phyloP scores from a whole-genome alignment of 129 eudicot species.

The Flaveria robusta region DNA sequence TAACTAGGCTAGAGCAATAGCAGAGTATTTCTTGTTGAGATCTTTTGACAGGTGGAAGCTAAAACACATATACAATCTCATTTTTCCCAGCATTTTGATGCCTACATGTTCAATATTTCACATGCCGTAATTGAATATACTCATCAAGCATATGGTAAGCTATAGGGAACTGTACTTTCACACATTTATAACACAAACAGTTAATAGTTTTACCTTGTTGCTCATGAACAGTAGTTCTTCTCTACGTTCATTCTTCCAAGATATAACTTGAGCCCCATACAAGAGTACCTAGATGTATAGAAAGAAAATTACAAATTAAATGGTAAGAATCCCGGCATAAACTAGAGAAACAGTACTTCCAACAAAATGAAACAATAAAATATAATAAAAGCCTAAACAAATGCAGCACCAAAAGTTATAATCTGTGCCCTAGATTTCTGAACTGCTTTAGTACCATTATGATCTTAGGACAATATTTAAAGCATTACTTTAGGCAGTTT shows the following conservation, averaged over 20 bases:
- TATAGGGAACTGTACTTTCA: background rate
- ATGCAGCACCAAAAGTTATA: background rate
- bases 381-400: background rate
- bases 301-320: background rate
- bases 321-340: slow-evolving; percentile 18
- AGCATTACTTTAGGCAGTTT: background rate
- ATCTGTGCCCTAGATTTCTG: slow-evolving; percentile 22
- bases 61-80: slow-evolving; percentile 9
- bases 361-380: slow-evolving; percentile 15
- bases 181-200: slow-evolving; percentile 21
- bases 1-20: slow-evolving; percentile 1
- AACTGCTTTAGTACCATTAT: slow-evolving; percentile 15
- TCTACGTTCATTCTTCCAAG: slow-evolving; percentile 93
- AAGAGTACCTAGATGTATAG: slow-evolving; percentile 56
- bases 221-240: slow-evolving; percentile 82
- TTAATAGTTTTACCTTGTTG: slow-evolving; percentile 60
- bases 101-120: slow-evolving; percentile 6
- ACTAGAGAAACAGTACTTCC: slow-evolving; percentile 12
- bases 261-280: slow-evolving; percentile 85
- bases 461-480: background rate
- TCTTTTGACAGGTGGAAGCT: slow-evolving; percentile 12
- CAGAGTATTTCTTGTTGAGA: slow-evolving; percentile 13
- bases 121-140: slow-evolving; percentile 11
- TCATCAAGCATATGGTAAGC: slow-evolving; percentile 10
- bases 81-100: slow-evolving; percentile 18